Evolutionary conservation across 345 rosid genomes (phyloP), one percentile per base, ranked within the genome.

Genomic region (Populus pruinosa): DNA sequence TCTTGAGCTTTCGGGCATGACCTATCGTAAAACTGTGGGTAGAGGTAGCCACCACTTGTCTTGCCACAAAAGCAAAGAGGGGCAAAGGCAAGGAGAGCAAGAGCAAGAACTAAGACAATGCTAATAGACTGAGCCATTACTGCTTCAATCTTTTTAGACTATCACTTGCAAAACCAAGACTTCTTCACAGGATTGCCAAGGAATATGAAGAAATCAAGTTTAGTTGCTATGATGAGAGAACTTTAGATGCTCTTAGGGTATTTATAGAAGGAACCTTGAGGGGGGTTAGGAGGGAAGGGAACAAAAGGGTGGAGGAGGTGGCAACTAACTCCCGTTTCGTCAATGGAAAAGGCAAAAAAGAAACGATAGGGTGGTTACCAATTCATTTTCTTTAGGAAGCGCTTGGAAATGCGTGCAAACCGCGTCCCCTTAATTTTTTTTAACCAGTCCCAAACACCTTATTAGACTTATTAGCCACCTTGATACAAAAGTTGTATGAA

Each of bases 81-180:
- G 61, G 81, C 72, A 68, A 87, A 33, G 71, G 87, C 86, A 72
- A 94, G 78, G 31, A 94, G 84, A 81, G 87, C 70, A 69, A 89
- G 62, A 70, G 47, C 21, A 33, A 67, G 41, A 33, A 76, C 35
- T 14, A 69, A 59, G 11, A 76, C 23, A 72, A 82, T 44, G 87
- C 78, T 76, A 67, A 43, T 69, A 64, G 67, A 41, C 31, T 75
- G 78, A 78, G 87, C 85, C 96, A 89, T 87, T 61, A 61, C 71
- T 77, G 65, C 33, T 27, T 67, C 55, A 23, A 27, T 72, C 44
- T 27, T 62, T 9, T 1, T 47, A 47, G 17, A 47, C 47, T 73
- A 41, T 64, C 72, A 47, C 73, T 43, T 73, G n/a, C 76, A 68
- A 73, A 75, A 73, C 61, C 66, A 35, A 70, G 43, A 70, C 49